phyloP scores from a whole-genome alignment of 2,329 filamentous ascomycete species.

The Botrytis medusae region DNA sequence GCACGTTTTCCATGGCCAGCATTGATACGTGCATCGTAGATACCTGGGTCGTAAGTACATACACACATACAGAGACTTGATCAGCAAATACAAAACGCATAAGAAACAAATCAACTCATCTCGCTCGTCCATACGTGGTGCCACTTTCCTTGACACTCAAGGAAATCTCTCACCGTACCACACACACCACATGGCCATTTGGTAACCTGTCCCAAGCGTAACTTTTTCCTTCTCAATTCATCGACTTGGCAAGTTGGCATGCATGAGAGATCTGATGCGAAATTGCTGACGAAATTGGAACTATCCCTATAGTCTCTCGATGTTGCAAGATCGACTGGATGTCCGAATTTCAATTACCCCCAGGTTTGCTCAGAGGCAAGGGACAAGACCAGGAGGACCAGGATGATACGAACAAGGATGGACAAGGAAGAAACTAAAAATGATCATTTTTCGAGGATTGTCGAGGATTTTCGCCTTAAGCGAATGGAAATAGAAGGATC shows the following conservation, averaged over 20 bases:
- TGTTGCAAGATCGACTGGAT: constrained; percentile 22
- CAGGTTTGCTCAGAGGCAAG: constrained; percentile 21
- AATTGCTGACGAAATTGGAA: constrained; percentile 1
- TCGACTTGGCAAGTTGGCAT: not conserved
- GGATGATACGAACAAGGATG: not conserved
- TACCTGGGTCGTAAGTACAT: too few species aligned
- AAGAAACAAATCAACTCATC: constrained; percentile 1
- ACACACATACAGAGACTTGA: too few species aligned
- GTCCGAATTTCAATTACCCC: constrained; percentile 24
- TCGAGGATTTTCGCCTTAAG: not conserved
- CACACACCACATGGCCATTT: constrained; percentile 9
- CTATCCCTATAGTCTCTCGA: not conserved
- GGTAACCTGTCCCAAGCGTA: not conserved
- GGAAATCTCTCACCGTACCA: constrained; percentile 4
- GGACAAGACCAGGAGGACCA: not conserved
- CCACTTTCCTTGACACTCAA: not conserved
- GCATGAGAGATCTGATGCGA: constrained; percentile 9
- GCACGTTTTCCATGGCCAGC: not conserved
- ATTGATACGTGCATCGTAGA: not conserved
- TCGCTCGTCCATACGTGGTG: constrained; percentile 1
- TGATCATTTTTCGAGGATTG: constrained; percentile 16
- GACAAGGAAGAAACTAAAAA: not conserved
- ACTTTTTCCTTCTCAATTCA: not conserved
- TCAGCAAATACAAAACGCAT: not conserved
- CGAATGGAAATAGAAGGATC: constrained; percentile 6